These are phyloP conservation scores for Xylariaceae sp. DNA, from an alignment of 2,329 filamentous ascomycete species.

Conservation along the genomic window DNA sequence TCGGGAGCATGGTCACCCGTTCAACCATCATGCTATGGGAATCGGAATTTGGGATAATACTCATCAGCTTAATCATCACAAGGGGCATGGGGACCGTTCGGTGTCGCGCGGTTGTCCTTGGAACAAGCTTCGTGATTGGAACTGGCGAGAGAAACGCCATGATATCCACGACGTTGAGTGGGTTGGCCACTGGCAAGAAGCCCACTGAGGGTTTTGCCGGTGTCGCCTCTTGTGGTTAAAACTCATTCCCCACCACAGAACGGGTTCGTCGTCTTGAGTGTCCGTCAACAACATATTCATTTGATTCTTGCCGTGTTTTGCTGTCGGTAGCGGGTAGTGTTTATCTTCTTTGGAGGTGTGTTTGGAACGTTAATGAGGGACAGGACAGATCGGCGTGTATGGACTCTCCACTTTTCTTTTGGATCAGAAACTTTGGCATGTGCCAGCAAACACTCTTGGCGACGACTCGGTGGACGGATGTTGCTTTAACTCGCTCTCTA, in stretches of 20 bases:
- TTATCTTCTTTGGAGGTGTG: constrained; percentile 15
- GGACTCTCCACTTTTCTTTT: constrained; percentile 26
- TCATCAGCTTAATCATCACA: constrained; percentile 32
- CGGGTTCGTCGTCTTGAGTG: constrained; percentile 26
- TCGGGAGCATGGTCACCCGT: constrained; percentile 36
- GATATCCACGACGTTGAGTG: constrained; percentile 83
- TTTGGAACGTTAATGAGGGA: constrained; percentile 21
- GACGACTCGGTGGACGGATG: constrained; percentile 27
- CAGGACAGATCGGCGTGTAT: constrained; percentile 18
- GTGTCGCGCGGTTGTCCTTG: constrained; percentile 47
- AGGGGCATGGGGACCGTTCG: constrained; percentile 41
- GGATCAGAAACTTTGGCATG: constrained; percentile 30
- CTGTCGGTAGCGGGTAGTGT: constrained; percentile 26
- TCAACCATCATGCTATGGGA: constrained; percentile 33
- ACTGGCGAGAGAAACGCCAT: constrained; percentile 57
- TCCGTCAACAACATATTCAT: constrained; percentile 22
- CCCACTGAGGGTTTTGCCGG: constrained; percentile 32
- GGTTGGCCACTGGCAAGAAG: constrained; percentile 84
- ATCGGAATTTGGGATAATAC: constrained; percentile 43
- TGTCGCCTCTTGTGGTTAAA: constrained; percentile 58
- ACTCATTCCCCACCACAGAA: constrained; percentile 32
- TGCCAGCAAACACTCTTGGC: constrained; percentile 25
- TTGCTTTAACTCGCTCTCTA: constrained; percentile 58
- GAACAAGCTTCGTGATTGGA: constrained; percentile 55
- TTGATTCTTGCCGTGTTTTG: constrained; percentile 28